Evolutionary conservation across 306 rosid species (phyloP), one percentile per base, ranked within the genome.

Genomic region (Vachellia collinsii): DNA sequence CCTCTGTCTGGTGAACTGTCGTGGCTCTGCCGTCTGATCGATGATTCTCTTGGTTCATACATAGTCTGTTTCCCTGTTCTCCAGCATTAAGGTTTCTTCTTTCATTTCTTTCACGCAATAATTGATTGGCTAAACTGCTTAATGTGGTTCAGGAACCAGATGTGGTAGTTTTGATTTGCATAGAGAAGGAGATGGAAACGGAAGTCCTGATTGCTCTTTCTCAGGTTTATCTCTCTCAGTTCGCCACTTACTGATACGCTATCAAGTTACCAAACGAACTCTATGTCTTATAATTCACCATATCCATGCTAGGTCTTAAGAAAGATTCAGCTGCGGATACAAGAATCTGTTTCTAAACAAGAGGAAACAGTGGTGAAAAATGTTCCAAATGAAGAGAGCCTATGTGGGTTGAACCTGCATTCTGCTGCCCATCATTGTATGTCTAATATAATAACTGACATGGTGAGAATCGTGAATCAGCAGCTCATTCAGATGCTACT

Each of bases 11-110:
- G 83, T 37, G 85, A 83, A 67, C 86, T 84, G 38, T 67, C 83
- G 56, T 84, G 90, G 85, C 94, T 94, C 17, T 86, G 95, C 90
- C 83, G 86, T 51, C 85, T 89, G 11, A 61, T 91, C 82, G 85
- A 82, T 44, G 84, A 83, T 11, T 88, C 84, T 81, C 87, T 94
- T 75, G 85, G 82, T 73, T 84, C 87, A 14, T 86, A 71, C 88
- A 80, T 88, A 51, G 97, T 91, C 59, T 12, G 88, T 70, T 81
- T 81, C 82, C 61, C 80, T 47, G 5, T 58, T 80, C 72, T 77
- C 67, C 38, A 29, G 16, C 68, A 34, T 23, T n/a, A 22, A 8
- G 19, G 12, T 83, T 79, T 78, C 29, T 36, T 77, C 3, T 22
- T 43, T 17, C 34, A 1, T 62, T 53, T 29, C 10, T 43, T 48